Base-by-base conservation (phyloP, 805 yeast species). In the Candida loeiensis region DNA sequence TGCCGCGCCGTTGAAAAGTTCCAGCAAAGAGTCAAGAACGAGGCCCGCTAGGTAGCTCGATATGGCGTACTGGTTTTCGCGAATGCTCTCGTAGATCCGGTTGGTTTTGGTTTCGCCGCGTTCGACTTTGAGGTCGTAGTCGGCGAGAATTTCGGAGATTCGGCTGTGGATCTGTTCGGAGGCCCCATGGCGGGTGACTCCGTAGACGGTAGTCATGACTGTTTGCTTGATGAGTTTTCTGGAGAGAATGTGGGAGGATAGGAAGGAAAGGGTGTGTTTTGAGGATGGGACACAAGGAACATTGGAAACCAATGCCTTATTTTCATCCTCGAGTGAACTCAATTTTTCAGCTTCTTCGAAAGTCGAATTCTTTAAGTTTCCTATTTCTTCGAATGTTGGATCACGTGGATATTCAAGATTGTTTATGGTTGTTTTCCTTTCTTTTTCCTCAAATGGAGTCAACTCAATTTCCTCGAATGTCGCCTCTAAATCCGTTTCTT, bases 131-230 rank as follows among this genome's bases (percentile, higher is more conserved):
- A 36, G 36, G 11, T 43, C 36, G 15, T 48, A 22, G 5, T 42
- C 51, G 13, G 52, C 50, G 4, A 60, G 38, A 5, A 54, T 35
- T 4, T 55, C 62, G 28, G 54, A 46, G 17, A 61, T 47, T 30
- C 53, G 41, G 20, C 45, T 50, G 3, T 46, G 21, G n/a, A 69
- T 55, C 46, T 69, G 74, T 7, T 39, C 36, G 1, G 54, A 43
- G 1, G 68, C 73, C 0, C 74, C 74, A 47, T 37, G 59, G 1
- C 35, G 27, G 0, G 73, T 69, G 2, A 69, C 74, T 0, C 74
- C 74, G 45, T 69, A 69, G 1, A 69, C 74, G 4, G 67, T 61
- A 4, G 74, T 69, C 74, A 69, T 69, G 4, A 68, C 64, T 1
- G 74, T 68, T 37, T 66, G 65, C 46, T 69, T 69, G 29, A 69